Evolutionary conservation across 2,329 filamentous ascomycete genomes (phyloP).

Genomic region (Fusarium virguliforme): DNA sequence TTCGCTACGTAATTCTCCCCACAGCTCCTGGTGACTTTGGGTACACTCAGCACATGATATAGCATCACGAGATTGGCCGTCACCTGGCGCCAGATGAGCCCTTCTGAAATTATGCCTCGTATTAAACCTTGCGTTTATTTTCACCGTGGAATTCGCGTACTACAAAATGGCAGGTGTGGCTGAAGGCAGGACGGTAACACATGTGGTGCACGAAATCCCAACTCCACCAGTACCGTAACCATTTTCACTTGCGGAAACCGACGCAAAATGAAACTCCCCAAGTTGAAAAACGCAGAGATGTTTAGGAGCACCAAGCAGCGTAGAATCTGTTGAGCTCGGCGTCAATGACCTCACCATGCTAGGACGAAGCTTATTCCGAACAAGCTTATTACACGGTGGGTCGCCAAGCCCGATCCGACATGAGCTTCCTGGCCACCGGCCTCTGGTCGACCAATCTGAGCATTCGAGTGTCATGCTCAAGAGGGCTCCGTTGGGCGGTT

Average conservation of each 20-base stretch:
- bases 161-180: neutral
- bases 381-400: constrained; percentile 5
- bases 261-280: neutral
- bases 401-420: constrained; percentile 1
- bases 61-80: too few species aligned
- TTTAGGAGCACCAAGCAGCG: neutral
- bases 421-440: neutral
- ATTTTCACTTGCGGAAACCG: neutral
- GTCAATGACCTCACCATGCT: neutral
- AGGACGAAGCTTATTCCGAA: constrained; percentile 1
- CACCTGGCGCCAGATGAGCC: neutral
- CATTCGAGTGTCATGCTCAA: neutral
- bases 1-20: too few species aligned
- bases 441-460: neutral
- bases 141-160: too few species aligned
- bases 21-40: too few species aligned
- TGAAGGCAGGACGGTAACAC: neutral
- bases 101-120: neutral
- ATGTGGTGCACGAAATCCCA: neutral
- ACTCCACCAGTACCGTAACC: neutral
- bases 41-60: too few species aligned
- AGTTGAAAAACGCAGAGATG: neutral
- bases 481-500: neutral
- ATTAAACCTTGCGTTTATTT: neutral
- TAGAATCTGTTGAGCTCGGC: neutral